These are phyloP conservation scores for Neofusicoccum laricinum DNA, from an alignment of 2,329 filamentous ascomycete genomes.

Conservation along the genomic window DNA sequence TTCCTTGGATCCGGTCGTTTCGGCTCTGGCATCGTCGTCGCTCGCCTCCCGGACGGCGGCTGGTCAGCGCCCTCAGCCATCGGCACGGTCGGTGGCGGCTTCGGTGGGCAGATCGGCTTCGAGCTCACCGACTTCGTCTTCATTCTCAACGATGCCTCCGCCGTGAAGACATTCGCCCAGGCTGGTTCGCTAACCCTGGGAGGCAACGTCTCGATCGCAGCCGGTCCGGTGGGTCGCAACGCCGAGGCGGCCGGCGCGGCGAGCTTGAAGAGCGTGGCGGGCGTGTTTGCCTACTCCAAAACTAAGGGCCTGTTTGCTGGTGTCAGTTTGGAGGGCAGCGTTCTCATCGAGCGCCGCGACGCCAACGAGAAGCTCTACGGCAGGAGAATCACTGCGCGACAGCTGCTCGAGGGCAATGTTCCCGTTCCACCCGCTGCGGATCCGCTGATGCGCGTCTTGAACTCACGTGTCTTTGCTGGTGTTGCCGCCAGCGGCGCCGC, in stretches of 20 bases:
- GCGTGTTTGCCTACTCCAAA: constrained; percentile 95
- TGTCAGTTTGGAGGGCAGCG: constrained; percentile 89
- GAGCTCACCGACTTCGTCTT: constrained; percentile 95
- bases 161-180: constrained; percentile 92
- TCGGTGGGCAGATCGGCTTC: constrained; percentile 83
- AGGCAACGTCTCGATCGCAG: constrained; percentile 93
- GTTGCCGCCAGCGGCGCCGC: constrained; percentile 44
- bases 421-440: constrained; percentile 77
- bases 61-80: constrained; percentile 84
- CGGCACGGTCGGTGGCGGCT: constrained; percentile 74
- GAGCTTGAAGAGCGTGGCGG: constrained; percentile 82
- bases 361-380: constrained; percentile 97
- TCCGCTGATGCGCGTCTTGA: constrained; percentile 79
- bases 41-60: constrained; percentile 69
- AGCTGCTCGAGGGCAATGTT: constrained; percentile 77
- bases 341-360: constrained; percentile 90
- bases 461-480: constrained; percentile 79
- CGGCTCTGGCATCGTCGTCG: constrained; percentile 78
- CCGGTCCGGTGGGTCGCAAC: constrained; percentile 89
- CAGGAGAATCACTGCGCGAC: constrained; percentile 72
- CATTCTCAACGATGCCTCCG: constrained; percentile 87
- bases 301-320: constrained; percentile 97
- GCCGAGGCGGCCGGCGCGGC: constrained; percentile 94
- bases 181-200: constrained; percentile 87
- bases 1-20: constrained; percentile 81